These are phyloP conservation scores for Ustulina deusta DNA, from an alignment of 2,329 filamentous ascomycete species.

Conservation along the genomic window DNA sequence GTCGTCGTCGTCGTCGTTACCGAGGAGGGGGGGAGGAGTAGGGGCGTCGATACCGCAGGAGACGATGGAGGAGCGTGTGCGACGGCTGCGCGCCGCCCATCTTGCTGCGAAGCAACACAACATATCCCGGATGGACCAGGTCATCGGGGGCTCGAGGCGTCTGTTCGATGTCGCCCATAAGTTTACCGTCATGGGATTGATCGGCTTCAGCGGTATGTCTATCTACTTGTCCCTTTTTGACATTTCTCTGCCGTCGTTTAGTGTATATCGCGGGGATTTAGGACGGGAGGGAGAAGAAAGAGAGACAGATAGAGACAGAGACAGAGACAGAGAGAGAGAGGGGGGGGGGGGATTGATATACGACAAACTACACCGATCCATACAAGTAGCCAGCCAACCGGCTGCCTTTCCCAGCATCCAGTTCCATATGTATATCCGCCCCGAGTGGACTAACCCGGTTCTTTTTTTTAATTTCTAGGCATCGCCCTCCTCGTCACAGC, in stretches of 20 bases:
- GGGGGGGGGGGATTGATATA: not conserved
- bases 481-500: constrained; percentile 67
- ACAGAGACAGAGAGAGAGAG: not conserved
- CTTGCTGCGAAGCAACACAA: constrained; percentile 72
- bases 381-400: not conserved
- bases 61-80: constrained; percentile 77
- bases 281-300: too few species aligned
- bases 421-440: not conserved
- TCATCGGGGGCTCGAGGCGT: constrained; percentile 61
- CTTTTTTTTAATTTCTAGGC: constrained; percentile 51
- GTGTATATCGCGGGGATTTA: not conserved
- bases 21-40: constrained; percentile 46
- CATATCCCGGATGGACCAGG: constrained; percentile 64
- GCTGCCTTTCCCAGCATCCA: not conserved
- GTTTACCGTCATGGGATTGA: constrained; percentile 65
- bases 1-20: constrained; percentile 37
- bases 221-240: not conserved
- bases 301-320: too few species aligned
- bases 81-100: constrained; percentile 75
- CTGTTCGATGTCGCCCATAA: constrained; percentile 69
- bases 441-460: not conserved
- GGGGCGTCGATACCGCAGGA: constrained; percentile 58
- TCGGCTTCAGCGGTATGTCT: constrained; percentile 67
- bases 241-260: not conserved
- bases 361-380: not conserved